Percentiles rank a stretch among this genome's conserved stretches.
Conservation (phyloP, 495 filamentous ascomycete species). For the Polyplosphaeria fusca region DNA sequence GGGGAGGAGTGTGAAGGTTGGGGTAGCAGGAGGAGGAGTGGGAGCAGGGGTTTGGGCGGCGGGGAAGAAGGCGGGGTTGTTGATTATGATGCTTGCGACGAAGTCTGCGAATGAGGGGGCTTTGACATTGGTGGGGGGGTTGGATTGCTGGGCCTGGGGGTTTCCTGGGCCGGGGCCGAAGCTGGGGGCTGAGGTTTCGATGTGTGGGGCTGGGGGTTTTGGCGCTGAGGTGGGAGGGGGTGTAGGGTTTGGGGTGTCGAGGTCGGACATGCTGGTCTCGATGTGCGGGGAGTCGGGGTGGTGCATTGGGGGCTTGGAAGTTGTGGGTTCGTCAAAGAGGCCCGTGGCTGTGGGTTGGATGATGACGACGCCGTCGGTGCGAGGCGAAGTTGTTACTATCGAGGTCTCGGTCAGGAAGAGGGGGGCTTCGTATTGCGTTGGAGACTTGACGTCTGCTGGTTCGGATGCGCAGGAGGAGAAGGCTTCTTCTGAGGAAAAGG, state of each 20-base stretch:
- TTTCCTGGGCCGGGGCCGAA: not conserved
- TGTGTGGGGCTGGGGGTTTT: not conserved
- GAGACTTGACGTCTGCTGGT: not conserved
- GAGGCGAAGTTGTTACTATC: not conserved
- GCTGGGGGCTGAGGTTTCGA: not conserved
- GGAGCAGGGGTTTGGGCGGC: not conserved
- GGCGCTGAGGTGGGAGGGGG: no score
- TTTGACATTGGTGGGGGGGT: not conserved
- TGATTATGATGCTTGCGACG: conserved; percentile 4
- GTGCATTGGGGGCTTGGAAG: not conserved
- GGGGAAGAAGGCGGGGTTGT: conserved; percentile 7
- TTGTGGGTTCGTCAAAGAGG: not conserved
- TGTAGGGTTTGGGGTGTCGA: not conserved
- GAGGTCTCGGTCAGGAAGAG: conserved; percentile 7
- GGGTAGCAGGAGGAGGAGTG: not conserved
- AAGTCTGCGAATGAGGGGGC: not conserved
- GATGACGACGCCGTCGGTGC: not conserved
- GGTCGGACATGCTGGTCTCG: not conserved
- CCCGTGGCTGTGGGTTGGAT: conserved; percentile 6
- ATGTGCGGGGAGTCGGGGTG: not conserved
- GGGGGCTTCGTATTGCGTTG: conserved; percentile 6
- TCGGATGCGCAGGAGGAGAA: conserved; percentile 19
- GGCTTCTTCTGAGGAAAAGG: conserved; percentile 16
- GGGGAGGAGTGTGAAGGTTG: conserved; percentile 6
- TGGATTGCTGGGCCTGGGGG: not conserved